A percentile compares a stretch with the other conserved stretches of the same genome.
These are phyloP conservation scores for Phytophthora fragariaefolia DNA, from an alignment of 352 stramenopile species.

Conservation along the genomic window DNA sequence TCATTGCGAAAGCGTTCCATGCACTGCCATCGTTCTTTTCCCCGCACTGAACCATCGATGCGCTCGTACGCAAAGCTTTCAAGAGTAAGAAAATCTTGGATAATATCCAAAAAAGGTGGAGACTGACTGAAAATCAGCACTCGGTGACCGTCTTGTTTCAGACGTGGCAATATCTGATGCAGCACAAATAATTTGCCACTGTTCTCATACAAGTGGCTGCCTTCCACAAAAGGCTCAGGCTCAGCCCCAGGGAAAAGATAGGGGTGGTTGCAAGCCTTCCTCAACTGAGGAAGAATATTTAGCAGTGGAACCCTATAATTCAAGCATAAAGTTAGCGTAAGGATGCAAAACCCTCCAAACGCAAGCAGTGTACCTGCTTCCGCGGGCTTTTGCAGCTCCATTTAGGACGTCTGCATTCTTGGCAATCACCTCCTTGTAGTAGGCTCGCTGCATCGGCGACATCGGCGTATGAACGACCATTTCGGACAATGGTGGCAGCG, in stretches of 20 bases:
- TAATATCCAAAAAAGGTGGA: slow-evolving; percentile 78
- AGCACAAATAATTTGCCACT: slow-evolving; percentile 89
- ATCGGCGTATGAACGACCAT: slow-evolving; percentile 82
- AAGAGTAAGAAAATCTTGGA: slow-evolving; percentile 82
- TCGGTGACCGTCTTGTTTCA: slow-evolving; percentile 86
- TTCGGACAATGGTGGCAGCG: slow-evolving; percentile 72
- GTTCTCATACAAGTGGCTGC: slow-evolving; percentile 74
- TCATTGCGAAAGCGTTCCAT: slow-evolving; percentile 88
- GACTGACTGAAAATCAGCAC: slow-evolving; percentile 86
- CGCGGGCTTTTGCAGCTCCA: slow-evolving; percentile 39
- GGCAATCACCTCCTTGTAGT: slow-evolving; percentile 83
- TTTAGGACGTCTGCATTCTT: slow-evolving; percentile 68
- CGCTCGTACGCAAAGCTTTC: slow-evolving; percentile 81
- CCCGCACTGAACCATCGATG: slow-evolving; percentile 77
- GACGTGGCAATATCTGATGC: slow-evolving; percentile 77
- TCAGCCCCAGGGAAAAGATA: slow-evolving; percentile 94
- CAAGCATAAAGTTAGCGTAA: slow-evolving; percentile 11
- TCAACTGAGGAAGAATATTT: slow-evolving; percentile 97
- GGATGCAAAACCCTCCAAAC: not conserved
- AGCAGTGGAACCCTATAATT: slow-evolving; percentile 83
- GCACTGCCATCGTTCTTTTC: slow-evolving; percentile 80
- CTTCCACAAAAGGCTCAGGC: slow-evolving; percentile 77
- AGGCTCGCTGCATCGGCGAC: slow-evolving; percentile 80
- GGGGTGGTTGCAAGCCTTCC: slow-evolving; percentile 82
- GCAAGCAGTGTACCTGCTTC: slow-evolving; percentile 25